Percentiles rank a stretch among this genome's conserved stretches.
Evolutionary conservation across 108 stramenopile species (phyloP).

Genomic region (Bacterosira constricta): DNA sequence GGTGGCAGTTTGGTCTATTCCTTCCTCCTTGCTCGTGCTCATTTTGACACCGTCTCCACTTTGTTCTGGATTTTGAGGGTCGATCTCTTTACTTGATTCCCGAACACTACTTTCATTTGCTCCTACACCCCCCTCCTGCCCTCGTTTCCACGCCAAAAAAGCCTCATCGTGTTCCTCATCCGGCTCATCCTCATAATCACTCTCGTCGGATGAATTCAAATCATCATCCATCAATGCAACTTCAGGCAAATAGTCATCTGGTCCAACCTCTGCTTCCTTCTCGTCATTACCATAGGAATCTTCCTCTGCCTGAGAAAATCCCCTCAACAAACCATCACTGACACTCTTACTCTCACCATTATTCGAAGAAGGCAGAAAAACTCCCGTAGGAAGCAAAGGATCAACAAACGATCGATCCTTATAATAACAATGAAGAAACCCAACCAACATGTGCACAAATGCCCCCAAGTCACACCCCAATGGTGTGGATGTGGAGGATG

Average conservation of each 20-base stretch:
- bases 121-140: slow-evolving; percentile 10
- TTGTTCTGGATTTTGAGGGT: not conserved
- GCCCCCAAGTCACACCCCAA: slow-evolving; percentile 22
- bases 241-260: slow-evolving; percentile 26
- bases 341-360: not conserved
- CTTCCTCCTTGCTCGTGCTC: not conserved
- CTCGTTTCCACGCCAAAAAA: slow-evolving; percentile 37
- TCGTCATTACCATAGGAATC: not conserved
- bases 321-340: not conserved
- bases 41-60: not conserved
- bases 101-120: not conserved
- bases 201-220: slow-evolving; percentile 16
- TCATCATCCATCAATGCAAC: slow-evolving; percentile 38
- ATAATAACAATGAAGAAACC: slow-evolving; percentile 57
- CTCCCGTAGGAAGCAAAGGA: slow-evolving; percentile 50
- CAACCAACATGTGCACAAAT: slow-evolving; percentile 35
- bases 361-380: not conserved
- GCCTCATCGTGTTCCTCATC: slow-evolving; percentile 39
- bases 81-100: not conserved
- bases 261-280: slow-evolving; percentile 26
- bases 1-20: not conserved
- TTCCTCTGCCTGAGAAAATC: not conserved
- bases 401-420: slow-evolving; percentile 79
- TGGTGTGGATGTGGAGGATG: slow-evolving; percentile 15
- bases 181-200: slow-evolving; percentile 28